Conservation (phyloP, 345 rosid genomes). For the Aurinia saxatilis region DNA sequence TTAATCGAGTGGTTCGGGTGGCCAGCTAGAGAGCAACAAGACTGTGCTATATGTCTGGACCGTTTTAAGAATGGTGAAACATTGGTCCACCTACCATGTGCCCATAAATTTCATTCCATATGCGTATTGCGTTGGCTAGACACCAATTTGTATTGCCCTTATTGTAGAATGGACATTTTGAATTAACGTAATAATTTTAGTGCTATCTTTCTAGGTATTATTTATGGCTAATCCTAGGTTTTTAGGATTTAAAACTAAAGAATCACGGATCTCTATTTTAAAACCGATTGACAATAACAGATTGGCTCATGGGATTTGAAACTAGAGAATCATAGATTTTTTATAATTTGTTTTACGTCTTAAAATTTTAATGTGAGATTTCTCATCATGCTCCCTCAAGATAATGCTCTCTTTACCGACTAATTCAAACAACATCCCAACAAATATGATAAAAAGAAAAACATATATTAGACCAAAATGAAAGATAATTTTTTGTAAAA, state of each 20-base stretch:
- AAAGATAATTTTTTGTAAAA: too few relatives aligned
- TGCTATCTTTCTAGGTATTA: neutral
- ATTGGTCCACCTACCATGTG: conserved; percentile 51
- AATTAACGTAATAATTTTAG: neutral
- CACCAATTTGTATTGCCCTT: conserved; percentile 58
- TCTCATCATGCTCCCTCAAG: too few relatives aligned
- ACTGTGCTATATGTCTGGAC: conserved; percentile 70
- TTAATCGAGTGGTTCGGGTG: conserved; percentile 50
- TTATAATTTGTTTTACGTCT: too few relatives aligned
- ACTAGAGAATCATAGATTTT: too few relatives aligned
- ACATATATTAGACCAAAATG: too few relatives aligned
- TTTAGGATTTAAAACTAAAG: neutral
- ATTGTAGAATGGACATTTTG: conserved; percentile 49
- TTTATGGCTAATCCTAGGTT: neutral
- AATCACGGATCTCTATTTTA: too few relatives aligned
- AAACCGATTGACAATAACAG: too few relatives aligned
- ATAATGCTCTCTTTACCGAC: too few relatives aligned
- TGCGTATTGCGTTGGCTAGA: conserved; percentile 74
- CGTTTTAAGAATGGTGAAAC: conserved; percentile 49
- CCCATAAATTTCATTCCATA: conserved; percentile 58
- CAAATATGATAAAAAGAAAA: too few relatives aligned
- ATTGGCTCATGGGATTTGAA: too few relatives aligned
- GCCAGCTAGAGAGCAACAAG: conserved; percentile 52
- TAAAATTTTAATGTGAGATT: too few relatives aligned
- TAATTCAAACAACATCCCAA: too few relatives aligned